phyloP scores from a whole-genome alignment of 2,329 filamentous ascomycete genomes.

The Fusarium cyanostomum region DNA sequence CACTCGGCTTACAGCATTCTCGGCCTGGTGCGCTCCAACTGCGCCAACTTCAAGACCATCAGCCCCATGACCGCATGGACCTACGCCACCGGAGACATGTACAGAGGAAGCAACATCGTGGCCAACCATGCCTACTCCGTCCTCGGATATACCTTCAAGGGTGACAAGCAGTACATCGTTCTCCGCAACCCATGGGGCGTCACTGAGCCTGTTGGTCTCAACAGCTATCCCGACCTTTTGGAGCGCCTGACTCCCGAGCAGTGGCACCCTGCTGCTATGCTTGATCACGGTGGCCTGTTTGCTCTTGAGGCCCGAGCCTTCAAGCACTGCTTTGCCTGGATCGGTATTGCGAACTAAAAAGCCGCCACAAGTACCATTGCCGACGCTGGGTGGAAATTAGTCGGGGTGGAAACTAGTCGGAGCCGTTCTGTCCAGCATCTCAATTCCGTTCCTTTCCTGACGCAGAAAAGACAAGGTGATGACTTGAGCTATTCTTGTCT shows the following conservation, averaged over 20 bases:
- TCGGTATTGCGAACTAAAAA: constrained; percentile 46
- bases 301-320: constrained; percentile 49
- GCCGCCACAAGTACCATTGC: no score
- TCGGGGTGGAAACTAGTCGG: no score
- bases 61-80: constrained; percentile 55
- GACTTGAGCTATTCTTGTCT: no score
- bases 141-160: constrained; percentile 50
- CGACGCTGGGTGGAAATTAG: no score
- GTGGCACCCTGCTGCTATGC: constrained; percentile 51
- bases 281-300: constrained; percentile 51
- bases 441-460: no score
- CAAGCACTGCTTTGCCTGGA: constrained; percentile 49
- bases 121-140: constrained; percentile 58
- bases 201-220: constrained; percentile 53
- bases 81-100: constrained; percentile 50
- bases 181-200: constrained; percentile 57
- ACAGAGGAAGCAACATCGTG: constrained; percentile 54
- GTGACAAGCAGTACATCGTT: constrained; percentile 53
- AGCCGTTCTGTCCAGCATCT: no score
- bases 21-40: constrained; percentile 51
- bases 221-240: constrained; percentile 52
- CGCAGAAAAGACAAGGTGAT: no score
- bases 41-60: constrained; percentile 56
- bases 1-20: constrained; percentile 48
- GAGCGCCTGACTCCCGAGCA: constrained; percentile 49